Percentiles rank a stretch among this genome's conserved stretches.
These are phyloP conservation scores for Aspergillus brunneoviolaceus DNA, from an alignment of 2,329 filamentous ascomycete species.

Conservation along the genomic window DNA sequence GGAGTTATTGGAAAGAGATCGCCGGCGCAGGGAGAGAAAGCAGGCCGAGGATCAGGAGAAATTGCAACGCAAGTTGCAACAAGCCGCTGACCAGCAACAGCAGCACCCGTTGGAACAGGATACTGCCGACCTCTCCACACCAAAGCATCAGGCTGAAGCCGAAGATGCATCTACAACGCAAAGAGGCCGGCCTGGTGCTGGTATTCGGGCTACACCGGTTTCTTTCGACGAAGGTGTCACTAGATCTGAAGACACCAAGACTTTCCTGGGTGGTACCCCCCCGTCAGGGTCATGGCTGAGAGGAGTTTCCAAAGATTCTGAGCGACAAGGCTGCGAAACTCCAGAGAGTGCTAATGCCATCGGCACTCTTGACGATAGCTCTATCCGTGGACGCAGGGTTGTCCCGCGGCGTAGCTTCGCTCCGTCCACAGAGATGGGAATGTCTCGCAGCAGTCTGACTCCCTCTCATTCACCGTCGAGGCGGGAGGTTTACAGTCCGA, in stretches of 20 bases:
- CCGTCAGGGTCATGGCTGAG: constrained; percentile 34
- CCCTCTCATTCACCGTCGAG: constrained; percentile 45
- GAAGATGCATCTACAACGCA: constrained; percentile 5
- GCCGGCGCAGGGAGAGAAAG: constrained; percentile 74
- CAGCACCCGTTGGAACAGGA: constrained; percentile 51
- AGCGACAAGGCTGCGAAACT: constrained; percentile 24
- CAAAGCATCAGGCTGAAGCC: constrained; percentile 7
- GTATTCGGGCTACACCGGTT: constrained; percentile 12
- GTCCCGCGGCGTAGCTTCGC: constrained; percentile 32
- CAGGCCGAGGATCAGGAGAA: constrained; percentile 67
- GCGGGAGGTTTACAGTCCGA: constrained; percentile 50
- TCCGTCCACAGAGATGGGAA: constrained; percentile 34
- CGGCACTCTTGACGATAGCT: constrained; percentile 37
- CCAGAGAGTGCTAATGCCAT: constrained; percentile 34
- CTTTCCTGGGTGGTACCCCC: constrained; percentile 10
- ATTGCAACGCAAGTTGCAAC: constrained; percentile 50
- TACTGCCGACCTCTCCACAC: constrained; percentile 34
- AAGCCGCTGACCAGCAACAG: constrained; percentile 55
- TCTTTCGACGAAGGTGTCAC: constrained; percentile 11
- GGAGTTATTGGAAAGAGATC: constrained; percentile 86
- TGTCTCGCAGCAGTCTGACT: constrained; percentile 34
- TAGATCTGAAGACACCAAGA: constrained; percentile 5
- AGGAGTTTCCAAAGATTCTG: constrained; percentile 32
- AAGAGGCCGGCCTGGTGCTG: constrained; percentile 10
- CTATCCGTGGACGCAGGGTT: constrained; percentile 30